Base-by-base conservation (phyloP, 805 yeast genomes). In the Sugiyamaella chiloensis region DNA sequence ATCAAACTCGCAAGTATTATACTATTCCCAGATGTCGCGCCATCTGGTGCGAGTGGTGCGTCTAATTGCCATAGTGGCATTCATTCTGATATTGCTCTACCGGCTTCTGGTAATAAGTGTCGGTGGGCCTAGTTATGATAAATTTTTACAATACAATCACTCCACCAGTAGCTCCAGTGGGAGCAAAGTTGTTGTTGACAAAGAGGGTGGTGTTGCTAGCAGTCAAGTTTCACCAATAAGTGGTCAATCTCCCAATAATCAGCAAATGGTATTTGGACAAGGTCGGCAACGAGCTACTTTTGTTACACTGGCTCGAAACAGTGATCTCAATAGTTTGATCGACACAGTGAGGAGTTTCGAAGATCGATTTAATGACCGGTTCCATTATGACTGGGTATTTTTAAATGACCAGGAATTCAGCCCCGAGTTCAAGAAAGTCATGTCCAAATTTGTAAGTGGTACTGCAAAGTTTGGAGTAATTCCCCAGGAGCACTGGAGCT, bases 371-470 rank as follows among this genome's bases (percentile, higher is more conserved):
- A 88, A 90, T 69, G 64, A 67, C 40, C 71, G 81, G 52, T 89
- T 61, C 68, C 79, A 85, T 54, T 90, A 90, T 64, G 95, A 87
- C 62, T 90, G 96, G 96, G 90, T 88, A 12, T 90, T 90, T 65
- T 70, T 91, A 56, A 90, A 90, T 68, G 91, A 90, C 63, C 81
- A 76, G 48, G 81, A 76, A 20, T 90, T 87, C 64, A 70, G 75
- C 27, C 83, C 81, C 2, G 87, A 83, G 48, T 89, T 90, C 68
- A 82, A 78, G 60, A 60, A 60, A 2, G 67, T 70, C 35, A 76
- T 87, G 11, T 48, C 73, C 1, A 62, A 73, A 2, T 69, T 81
- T 47, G 79, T 80, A 24, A 75, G 84, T 46, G 95, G 96, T 41
- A 72, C 67, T 29, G 79, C 83, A 41, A 76, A 78, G 62, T 90